Conservation (phyloP, 805 yeast genomes). For the Kazachstania africana region DNA sequence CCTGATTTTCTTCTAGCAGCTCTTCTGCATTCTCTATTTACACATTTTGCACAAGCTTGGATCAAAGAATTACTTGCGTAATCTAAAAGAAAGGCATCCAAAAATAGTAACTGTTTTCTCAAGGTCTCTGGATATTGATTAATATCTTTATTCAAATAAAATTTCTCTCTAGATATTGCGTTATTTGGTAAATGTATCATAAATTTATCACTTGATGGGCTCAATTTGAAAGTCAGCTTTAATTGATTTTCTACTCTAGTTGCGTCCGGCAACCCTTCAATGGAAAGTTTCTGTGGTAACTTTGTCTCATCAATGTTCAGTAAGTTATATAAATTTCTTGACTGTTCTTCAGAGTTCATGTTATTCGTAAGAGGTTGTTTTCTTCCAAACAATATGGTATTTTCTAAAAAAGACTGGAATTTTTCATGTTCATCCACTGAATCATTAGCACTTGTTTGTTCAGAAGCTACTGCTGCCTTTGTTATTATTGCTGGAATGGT, state of each 20-base stretch:
- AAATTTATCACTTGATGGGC: slow-evolving; percentile 55
- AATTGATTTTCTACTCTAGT: slow-evolving; percentile 96
- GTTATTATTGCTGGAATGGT: too few species aligned
- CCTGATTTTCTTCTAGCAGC: slow-evolving; percentile 86
- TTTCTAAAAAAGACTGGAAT: slow-evolving; percentile 4
- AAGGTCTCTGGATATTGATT: slow-evolving; percentile 34
- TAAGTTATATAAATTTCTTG: neutral
- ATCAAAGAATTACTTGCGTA: slow-evolving; percentile 43
- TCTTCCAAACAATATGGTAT: slow-evolving; percentile 9
- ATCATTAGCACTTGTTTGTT: too few species aligned
- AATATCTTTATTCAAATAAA: slow-evolving; percentile 44
- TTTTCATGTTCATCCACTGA: too few species aligned
- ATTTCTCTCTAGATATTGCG: slow-evolving; percentile 76
- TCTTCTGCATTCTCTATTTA: slow-evolving; percentile 85
- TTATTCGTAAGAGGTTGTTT: slow-evolving; percentile 1
- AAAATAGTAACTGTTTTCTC: slow-evolving; percentile 42
- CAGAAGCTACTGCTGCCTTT: too few species aligned
- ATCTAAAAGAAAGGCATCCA: slow-evolving; percentile 74
- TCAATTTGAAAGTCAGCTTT: slow-evolving; percentile 53
- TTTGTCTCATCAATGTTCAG: slow-evolving; percentile 1
- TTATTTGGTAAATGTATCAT: slow-evolving; percentile 76
- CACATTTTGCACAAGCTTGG: slow-evolving; percentile 77
- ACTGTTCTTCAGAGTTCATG: too few species aligned
- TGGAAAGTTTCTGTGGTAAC: slow-evolving; percentile 35
- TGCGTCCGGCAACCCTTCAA: slow-evolving; percentile 59